Base-by-base conservation (phyloP, 2,329 filamentous ascomycete genomes). In the Ceratocystis papillata region DNA sequence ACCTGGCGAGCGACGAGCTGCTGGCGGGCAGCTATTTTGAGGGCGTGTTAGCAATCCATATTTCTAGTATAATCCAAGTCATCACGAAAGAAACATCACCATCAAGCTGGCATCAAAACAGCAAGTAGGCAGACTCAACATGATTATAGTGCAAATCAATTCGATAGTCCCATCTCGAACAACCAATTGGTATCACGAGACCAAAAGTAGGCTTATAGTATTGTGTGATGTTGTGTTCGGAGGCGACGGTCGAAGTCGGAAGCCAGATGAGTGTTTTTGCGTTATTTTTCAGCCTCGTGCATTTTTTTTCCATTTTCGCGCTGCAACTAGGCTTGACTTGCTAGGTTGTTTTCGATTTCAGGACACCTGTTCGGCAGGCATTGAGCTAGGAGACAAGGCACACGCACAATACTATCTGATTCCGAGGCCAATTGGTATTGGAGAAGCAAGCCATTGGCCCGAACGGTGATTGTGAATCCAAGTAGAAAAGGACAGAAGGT, bases 1-100 rank as follows among this genome's bases (percentile, higher is more conserved):
- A 80, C 76, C 77, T 81, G 78, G 81, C 67, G 67, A 64, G 67
- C 67, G 55, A 67, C 66, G 66, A 66, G 67, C 67, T 68, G 64
- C 61, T 67, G 66, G 66, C 66, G 66, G 66, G 66, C 66, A 67
- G 66, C 66, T 67, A 48, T 67, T 37, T 44, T 7, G 15, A 66
- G n/a, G 55, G 25, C 15, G 60, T 22, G 65, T 67, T 67, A 67
- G 65, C 53, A 63, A 64, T 48, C 62, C 46, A 63, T 53, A 8
- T 45, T 17, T 41, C 17, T 53, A 10, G 48, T 41, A 22, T 41
- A 50, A 30, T 53, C 48, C 50, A 48, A 22, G 15, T 55, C 10
- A 8, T 62, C 20, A n/a, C 33, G 46, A 66, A 45, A 41, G 25
- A 46, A 20, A 62, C 5, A 44, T 41, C 33, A 30, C 25, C 37